Percentiles rank a stretch among this genome's conserved stretches.
Evolutionary conservation across 306 rosid species (phyloP).

Genomic region (Senna tora): DNA sequence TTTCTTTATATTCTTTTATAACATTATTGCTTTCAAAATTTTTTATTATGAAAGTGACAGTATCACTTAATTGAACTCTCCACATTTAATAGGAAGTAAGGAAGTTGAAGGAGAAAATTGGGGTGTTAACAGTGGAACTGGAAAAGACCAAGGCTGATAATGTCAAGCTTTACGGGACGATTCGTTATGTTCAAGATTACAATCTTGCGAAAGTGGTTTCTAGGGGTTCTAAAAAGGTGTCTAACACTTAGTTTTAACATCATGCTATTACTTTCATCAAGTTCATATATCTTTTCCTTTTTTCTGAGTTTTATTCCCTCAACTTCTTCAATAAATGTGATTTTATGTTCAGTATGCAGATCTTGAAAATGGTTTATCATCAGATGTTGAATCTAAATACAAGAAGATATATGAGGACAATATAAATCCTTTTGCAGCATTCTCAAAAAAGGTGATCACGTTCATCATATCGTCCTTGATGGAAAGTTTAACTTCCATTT

Average conservation of each 20-base stretch:
- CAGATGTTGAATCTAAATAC: slow-evolving; percentile 95
- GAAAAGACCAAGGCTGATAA: slow-evolving; percentile 91
- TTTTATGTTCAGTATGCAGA: slow-evolving; percentile 71
- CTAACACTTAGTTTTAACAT: slow-evolving; percentile 26
- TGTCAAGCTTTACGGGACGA: slow-evolving; percentile 93
- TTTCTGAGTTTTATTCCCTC: slow-evolving; percentile 1
- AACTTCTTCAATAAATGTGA: slow-evolving; percentile 23
- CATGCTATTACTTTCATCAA: slow-evolving; percentile 13
- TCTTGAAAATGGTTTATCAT: slow-evolving; percentile 84
- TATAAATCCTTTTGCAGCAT: slow-evolving; percentile 97
- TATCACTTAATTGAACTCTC: slow-evolving; percentile 33
- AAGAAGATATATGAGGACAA: slow-evolving; percentile 95
- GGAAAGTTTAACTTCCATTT: slow-evolving; percentile 27
- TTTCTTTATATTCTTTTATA: slow-evolving; percentile 18
- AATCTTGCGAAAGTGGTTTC: slow-evolving; percentile 89
- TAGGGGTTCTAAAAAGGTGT: slow-evolving; percentile 91
- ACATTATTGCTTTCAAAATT: slow-evolving; percentile 29
- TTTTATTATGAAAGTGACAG: slow-evolving; percentile 31
- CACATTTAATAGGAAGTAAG: slow-evolving; percentile 68
- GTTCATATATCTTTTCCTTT: not conserved
- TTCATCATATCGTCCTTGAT: slow-evolving; percentile 22
- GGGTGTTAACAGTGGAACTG: slow-evolving; percentile 71
- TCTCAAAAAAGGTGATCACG: slow-evolving; percentile 77
- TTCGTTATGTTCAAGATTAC: slow-evolving; percentile 95
- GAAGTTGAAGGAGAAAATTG: slow-evolving; percentile 88